Evolutionary conservation across 495 filamentous ascomycete genomes (phyloP).

Genomic region (Acidomyces sp.): DNA sequence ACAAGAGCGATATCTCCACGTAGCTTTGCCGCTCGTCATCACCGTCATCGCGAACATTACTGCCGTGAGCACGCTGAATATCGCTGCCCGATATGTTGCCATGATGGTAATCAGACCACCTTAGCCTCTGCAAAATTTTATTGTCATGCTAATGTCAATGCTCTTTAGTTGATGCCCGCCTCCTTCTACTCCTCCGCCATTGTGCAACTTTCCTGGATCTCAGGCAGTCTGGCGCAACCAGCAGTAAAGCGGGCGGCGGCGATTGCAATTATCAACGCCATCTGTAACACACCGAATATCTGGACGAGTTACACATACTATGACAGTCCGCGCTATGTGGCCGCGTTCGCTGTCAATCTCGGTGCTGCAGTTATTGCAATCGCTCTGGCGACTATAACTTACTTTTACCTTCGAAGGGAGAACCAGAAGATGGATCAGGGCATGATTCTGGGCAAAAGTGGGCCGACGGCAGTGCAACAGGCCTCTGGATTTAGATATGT

Average conservation of each 20-base stretch:
- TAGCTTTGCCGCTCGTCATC: slow-evolving; percentile 53
- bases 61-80: slow-evolving; percentile 44
- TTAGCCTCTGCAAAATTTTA: no score
- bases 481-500: slow-evolving; percentile 8
- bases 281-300: slow-evolving; percentile 12
- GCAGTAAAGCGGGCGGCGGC: slow-evolving; percentile 5
- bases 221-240: slow-evolving; percentile 8
- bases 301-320: slow-evolving; percentile 10
- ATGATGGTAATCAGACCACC: no score
- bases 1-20: slow-evolving; percentile 61
- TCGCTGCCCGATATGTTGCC: slow-evolving; percentile 1
- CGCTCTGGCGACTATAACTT: slow-evolving; percentile 1
- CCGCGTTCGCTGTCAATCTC: slow-evolving; percentile 8
- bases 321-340: slow-evolving; percentile 5
- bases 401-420: slow-evolving; percentile 3
- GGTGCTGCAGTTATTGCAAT: slow-evolving; percentile 8
- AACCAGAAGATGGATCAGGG: slow-evolving; percentile 7
- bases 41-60: slow-evolving; percentile 64
- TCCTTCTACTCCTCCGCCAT: slow-evolving; percentile 8
- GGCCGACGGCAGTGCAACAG: slow-evolving; percentile 2
- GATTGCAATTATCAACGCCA: slow-evolving; percentile 10
- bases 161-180: slow-evolving; percentile 3
- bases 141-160: no score
- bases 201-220: slow-evolving; percentile 11
- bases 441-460: slow-evolving; percentile 2